phyloP scores from a whole-genome alignment of 192 early-diverging fungal genomes.

The Entomortierella chlamydospora region DNA sequence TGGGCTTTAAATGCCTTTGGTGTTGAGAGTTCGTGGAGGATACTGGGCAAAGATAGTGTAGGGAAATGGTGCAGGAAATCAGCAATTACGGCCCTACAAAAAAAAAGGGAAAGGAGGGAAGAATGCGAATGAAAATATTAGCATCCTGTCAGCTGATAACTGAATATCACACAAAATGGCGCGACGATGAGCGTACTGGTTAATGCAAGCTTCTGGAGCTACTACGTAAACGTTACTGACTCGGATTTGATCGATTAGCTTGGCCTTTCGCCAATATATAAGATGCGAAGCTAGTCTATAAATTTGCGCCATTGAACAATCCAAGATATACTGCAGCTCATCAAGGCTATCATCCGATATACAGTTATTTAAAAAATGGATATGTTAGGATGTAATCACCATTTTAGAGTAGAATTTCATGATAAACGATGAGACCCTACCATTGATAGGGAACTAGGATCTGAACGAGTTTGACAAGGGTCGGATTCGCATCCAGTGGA shows the following conservation, averaged over 20 bases:
- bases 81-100: slow-evolving; percentile 49
- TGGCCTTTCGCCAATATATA: slow-evolving; percentile 93
- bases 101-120: background rate
- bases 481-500: slow-evolving; percentile 84
- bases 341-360: slow-evolving; percentile 75
- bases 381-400: too few relatives aligned
- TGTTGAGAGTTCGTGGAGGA: slow-evolving; percentile 68
- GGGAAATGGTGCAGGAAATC: slow-evolving; percentile 72
- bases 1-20: slow-evolving; percentile 67
- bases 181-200: slow-evolving; percentile 58
- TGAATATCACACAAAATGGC: slow-evolving; percentile 38
- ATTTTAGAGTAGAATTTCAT: too few relatives aligned
- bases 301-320: slow-evolving; percentile 95
- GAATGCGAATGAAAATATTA: too few relatives aligned
- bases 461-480: slow-evolving; percentile 90
- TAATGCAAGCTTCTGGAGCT: slow-evolving; percentile 70
- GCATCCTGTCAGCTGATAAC: background rate
- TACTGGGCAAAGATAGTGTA: slow-evolving; percentile 62
- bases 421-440: slow-evolving; percentile 32
- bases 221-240: slow-evolving; percentile 84
- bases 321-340: slow-evolving; percentile 82
- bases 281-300: slow-evolving; percentile 91
- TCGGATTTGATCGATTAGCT: slow-evolving; percentile 86
- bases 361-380: background rate
- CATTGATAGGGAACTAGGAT: slow-evolving; percentile 86